Evolutionary conservation across 352 stramenopile species (phyloP), one percentile per base, ranked within the genome.

Genomic region (Pythium periplocum): DNA sequence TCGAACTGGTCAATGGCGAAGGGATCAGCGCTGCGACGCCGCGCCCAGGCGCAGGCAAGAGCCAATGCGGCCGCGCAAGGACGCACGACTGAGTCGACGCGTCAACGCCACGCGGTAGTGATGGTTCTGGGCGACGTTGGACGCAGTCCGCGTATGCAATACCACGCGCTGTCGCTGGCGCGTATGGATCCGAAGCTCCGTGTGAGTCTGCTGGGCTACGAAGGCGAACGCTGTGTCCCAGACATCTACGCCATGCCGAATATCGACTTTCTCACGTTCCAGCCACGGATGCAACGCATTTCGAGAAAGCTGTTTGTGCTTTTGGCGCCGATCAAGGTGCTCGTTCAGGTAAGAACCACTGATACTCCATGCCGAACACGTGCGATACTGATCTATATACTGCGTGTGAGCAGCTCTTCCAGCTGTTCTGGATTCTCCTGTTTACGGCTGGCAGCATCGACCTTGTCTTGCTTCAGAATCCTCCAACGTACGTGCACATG

Each of bases 91-190:
- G n/a, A n/a, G 5, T 39, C 38, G 6, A 6, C 26, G 1, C 36
- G 31, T 4, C 36, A 49, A 39, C 78, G 75, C 40, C 86, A 96
- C 54, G 82, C 80, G n/a, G 72, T 96, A 7, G 89, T 98, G 43
- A 75, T 98, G 68, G 94, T 98, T 37, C 73, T 98, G 17, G 94
- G 94, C 17, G 94, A 98, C 64, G 74, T 99, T 1, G 97, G 97
- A 4, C 83, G 97, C 61, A 98, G 92, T 57, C 97, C 97, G 46
- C 88, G 97, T 17, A 99, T 99, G 97, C 97, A 99, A 72, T 99
- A 99, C 71, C 97, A 99, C 69, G 89, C 94, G 38, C 59, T 98
- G 36, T 99, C 95, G 12, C 71, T 99, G 8, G 83, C 97, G 17
- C 69, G 90, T 10, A 66, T 86, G 60, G 70, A 72, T 31, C 62